Percentiles rank a stretch among this genome's conserved stretches.
phyloP scores from a whole-genome alignment of 306 rosid species.

The Mimosa pudica region DNA sequence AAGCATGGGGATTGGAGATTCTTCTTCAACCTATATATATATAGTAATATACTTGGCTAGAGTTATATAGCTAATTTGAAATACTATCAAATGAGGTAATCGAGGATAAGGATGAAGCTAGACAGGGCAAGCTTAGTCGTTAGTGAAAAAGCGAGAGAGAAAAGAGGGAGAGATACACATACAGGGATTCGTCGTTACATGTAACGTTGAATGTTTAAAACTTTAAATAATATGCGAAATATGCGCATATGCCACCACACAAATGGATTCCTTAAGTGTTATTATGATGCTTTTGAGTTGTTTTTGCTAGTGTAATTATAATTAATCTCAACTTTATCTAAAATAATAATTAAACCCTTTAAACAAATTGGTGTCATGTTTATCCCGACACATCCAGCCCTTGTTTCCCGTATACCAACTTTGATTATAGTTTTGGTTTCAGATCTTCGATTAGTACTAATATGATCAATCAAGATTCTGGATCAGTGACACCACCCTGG shows the following conservation, averaged over 20 bases:
- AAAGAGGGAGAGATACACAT: not conserved
- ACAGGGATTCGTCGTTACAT: not conserved
- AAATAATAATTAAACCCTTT: slow-evolving; percentile 16
- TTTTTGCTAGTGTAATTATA: slow-evolving; percentile 6
- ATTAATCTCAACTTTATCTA: slow-evolving; percentile 5
- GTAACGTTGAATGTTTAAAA: not conserved
- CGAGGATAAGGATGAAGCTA: slow-evolving; percentile 58
- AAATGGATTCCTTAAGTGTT: slow-evolving; percentile 35
- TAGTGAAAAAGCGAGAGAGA: not conserved
- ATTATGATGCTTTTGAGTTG: slow-evolving; percentile 43
- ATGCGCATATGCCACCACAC: slow-evolving; percentile 46
- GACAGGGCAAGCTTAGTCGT: not conserved
- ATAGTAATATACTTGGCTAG: not conserved
- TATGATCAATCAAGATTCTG: slow-evolving; percentile 24
- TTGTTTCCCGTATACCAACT: slow-evolving; percentile 67
- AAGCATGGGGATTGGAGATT: not conserved
- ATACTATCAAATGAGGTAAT: slow-evolving; percentile 25
- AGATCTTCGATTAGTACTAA: slow-evolving; percentile 22
- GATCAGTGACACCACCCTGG: slow-evolving; percentile 29
- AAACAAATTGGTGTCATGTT: slow-evolving; percentile 53
- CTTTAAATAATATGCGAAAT: slow-evolving; percentile 14
- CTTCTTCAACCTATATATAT: slow-evolving; percentile 15
- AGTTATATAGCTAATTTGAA: slow-evolving; percentile 9
- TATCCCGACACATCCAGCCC: slow-evolving; percentile 54
- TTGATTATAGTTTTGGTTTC: slow-evolving; percentile 22